Base-by-base conservation (phyloP, 805 yeast genomes). In the Wickerhamiella shivajii region DNA sequence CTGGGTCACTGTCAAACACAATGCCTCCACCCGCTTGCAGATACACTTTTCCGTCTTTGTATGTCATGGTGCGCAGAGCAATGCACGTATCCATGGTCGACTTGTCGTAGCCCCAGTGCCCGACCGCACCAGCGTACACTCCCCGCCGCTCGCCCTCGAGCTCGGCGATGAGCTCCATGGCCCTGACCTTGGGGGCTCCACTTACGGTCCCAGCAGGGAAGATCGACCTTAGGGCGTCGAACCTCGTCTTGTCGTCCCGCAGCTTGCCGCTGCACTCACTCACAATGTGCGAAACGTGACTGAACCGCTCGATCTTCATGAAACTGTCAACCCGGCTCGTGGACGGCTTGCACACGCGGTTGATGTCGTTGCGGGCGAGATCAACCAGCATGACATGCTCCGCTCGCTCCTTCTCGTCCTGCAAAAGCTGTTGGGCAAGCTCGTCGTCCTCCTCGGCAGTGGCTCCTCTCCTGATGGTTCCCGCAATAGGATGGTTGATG, bases 21-120 rank as follows among this genome's bases (percentile, higher is more conserved):
- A 90, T 90, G 39, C 99, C 99, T 37, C 99, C 99, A 43, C 99
- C 98, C 2, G 98, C 97, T 63, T 90, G 99, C 46, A 90, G 64
- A 49, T 84, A 87, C 0, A 95, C 96, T 33, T 70, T 64, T 17
- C 85, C 87, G 45, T 87, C 81, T 52, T 90, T 90, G 52, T 70
- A 77, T 28, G 90, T 84, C 98, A 90, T 87, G 0, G 99, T 90
- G 59, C 99, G 71, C 47, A 90, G 63, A 0, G 98, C 98, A 53
- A 90, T 90, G 59, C 98, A 90, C 1, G 97, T 90, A 52, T 90
- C 93, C 97, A 90, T 87, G 18, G 83, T 69, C 46, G 70, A 72
- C n/a, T 87, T 83, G 49, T 84, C 94, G 53, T 85, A 90, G 1
- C 94, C 84, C 95, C 96, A 90, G 53, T 79, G 78, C 6, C 99